Evolutionary conservation across 2,329 filamentous ascomycete species (phyloP).

Genomic region (Monosporascus sp.): DNA sequence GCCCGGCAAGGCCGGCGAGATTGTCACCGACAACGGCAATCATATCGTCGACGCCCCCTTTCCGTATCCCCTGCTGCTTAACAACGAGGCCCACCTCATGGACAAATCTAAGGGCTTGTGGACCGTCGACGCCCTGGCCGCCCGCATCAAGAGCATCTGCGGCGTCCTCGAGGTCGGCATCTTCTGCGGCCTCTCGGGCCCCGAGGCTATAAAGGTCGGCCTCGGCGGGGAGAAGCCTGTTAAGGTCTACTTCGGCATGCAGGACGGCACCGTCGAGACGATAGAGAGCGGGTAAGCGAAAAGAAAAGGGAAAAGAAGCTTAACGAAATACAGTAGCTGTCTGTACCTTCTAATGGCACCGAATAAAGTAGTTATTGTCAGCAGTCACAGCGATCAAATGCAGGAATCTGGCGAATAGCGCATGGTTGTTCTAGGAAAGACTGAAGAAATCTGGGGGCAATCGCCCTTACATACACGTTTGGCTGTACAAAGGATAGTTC

Average conservation of each 20-base stretch:
- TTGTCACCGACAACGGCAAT: conserved; percentile 77
- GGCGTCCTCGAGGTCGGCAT: conserved; percentile 91
- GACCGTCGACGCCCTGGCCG: conserved; percentile 73
- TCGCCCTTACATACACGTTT: too few species aligned
- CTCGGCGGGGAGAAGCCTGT: conserved; percentile 80
- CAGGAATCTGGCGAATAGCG: too few species aligned
- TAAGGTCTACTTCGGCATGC: conserved; percentile 91
- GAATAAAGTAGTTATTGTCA: too few species aligned
- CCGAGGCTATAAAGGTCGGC: conserved; percentile 50
- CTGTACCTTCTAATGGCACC: too few species aligned
- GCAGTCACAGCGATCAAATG: too few species aligned
- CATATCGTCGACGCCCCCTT: conserved; percentile 94
- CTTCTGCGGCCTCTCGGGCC: conserved; percentile 78
- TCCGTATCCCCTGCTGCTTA: conserved; percentile 57
- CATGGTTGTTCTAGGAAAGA: too few species aligned
- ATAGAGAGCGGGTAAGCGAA: conserved; percentile 6
- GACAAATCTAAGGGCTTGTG: conserved; percentile 64
- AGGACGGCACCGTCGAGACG: conserved; percentile 61
- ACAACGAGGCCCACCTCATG: conserved; percentile 34
- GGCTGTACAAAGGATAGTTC: too few species aligned
- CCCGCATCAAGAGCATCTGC: conserved; percentile 71
- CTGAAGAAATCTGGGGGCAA: too few species aligned
- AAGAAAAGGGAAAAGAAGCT: background rate
- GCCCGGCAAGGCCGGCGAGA: conserved; percentile 74
- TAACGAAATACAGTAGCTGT: too few species aligned